Evolutionary conservation across 2,329 filamentous ascomycete species (phyloP).

Genomic region (Claviceps africana): DNA sequence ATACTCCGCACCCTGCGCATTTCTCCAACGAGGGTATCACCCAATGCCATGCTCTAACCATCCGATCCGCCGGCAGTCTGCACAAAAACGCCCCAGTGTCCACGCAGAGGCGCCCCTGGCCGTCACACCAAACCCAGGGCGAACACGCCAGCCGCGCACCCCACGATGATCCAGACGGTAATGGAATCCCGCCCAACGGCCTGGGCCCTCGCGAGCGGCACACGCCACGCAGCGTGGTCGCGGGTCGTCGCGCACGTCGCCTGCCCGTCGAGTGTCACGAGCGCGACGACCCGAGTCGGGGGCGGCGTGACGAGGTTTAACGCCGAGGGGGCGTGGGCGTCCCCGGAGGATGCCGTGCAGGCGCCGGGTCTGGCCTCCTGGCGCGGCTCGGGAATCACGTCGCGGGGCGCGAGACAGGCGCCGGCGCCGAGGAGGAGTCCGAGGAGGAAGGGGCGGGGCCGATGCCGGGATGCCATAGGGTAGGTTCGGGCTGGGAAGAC

Average conservation of each 20-base stretch:
- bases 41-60: too few species aligned
- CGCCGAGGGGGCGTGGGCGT: too few species aligned
- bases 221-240: constrained; percentile 24
- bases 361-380: too few species aligned
- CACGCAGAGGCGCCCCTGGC: too few species aligned
- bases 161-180: constrained; percentile 10
- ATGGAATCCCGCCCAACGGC: constrained; percentile 11
- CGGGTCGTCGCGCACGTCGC: constrained; percentile 16
- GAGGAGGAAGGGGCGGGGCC: background rate
- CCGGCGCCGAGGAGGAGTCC: background rate
- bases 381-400: too few species aligned
- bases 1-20: too few species aligned
- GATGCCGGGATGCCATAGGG: background rate
- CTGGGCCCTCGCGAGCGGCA: constrained; percentile 17
- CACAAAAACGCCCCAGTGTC: too few species aligned
- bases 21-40: too few species aligned
- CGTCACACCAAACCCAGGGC: constrained; percentile 13
- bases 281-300: constrained; percentile 16
- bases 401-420: too few species aligned
- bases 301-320: constrained; percentile 15
- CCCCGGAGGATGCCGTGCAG: background rate
- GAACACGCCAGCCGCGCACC: constrained; percentile 13
- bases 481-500: background rate
- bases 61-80: too few species aligned
- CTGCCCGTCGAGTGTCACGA: constrained; percentile 18